Evolutionary conservation across 2,329 filamentous ascomycete species (phyloP).

Genomic region (Ceratocystis huliohia): DNA sequence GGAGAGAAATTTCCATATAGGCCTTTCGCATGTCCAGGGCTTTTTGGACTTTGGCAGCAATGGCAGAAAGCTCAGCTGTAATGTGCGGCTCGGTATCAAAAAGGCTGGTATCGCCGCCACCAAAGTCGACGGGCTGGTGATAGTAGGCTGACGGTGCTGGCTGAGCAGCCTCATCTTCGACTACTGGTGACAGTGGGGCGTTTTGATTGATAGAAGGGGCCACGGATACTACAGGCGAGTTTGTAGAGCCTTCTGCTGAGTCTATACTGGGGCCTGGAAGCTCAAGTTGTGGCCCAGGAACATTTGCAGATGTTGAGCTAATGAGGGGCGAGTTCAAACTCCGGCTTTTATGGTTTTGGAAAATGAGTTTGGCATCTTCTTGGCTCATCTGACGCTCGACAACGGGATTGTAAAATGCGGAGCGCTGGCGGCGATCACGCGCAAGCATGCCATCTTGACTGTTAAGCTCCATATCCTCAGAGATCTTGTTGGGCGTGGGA

Average conservation of each 20-base stretch:
- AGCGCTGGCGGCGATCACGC: constrained; percentile 52
- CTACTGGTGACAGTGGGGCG: constrained; percentile 9
- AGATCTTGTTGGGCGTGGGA: background rate
- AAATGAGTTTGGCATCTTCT: constrained; percentile 89
- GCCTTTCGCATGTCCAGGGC: constrained; percentile 79
- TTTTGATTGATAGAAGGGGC: constrained; percentile 1
- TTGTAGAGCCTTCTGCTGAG: constrained; percentile 9
- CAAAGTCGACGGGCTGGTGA: constrained; percentile 17
- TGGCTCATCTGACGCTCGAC: constrained; percentile 91
- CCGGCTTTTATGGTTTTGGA: constrained; percentile 41
- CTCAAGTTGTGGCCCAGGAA: constrained; percentile 10
- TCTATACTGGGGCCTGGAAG: constrained; percentile 17
- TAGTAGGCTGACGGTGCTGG: background rate
- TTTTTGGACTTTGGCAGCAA: constrained; percentile 82
- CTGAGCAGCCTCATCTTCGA: background rate
- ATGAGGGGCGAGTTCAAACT: constrained; percentile 17
- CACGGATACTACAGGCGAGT: constrained; percentile 12
- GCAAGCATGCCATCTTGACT: constrained; percentile 46
- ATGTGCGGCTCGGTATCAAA: constrained; percentile 65
- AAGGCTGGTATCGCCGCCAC: constrained; percentile 32
- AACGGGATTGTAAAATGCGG: constrained; percentile 84
- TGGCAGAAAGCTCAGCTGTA: constrained; percentile 68
- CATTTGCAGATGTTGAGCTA: background rate
- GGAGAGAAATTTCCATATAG: constrained; percentile 75
- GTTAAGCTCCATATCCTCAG: constrained; percentile 21